phyloP scores from a whole-genome alignment of 768 basidiomycete genomes.

The Boletus reticuloceps region DNA sequence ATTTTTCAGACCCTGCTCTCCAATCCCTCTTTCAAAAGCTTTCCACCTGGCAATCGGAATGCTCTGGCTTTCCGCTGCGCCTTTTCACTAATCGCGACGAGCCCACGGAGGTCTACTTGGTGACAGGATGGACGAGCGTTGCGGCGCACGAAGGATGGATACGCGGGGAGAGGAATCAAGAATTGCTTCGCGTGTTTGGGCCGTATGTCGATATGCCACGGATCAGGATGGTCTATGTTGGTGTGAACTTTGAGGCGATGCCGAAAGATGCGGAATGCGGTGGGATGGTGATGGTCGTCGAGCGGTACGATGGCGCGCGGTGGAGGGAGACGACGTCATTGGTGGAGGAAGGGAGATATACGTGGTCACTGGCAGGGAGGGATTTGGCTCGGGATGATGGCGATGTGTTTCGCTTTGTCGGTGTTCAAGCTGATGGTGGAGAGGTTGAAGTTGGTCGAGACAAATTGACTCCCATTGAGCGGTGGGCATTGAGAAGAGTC shows the following conservation, averaged over 20 bases:
- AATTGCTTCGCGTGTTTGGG: slow-evolving; percentile 30
- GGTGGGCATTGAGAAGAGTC: slow-evolving; percentile 7
- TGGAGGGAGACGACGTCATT: not conserved
- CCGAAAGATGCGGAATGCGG: slow-evolving; percentile 3
- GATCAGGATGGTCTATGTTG: slow-evolving; percentile 38
- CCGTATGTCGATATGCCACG: slow-evolving; percentile 29
- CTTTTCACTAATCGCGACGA: slow-evolving; percentile 32
- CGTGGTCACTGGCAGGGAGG: slow-evolving; percentile 11
- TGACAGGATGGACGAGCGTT: slow-evolving; percentile 46
- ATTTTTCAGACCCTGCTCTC: slow-evolving; percentile 28
- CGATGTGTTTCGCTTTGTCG: slow-evolving; percentile 14
- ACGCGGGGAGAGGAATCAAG: slow-evolving; percentile 38
- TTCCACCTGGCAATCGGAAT: slow-evolving; percentile 36
- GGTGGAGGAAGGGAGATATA: not conserved
- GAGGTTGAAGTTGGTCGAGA: not conserved
- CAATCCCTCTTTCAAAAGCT: slow-evolving; percentile 32
- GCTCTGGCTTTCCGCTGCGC: slow-evolving; percentile 40
- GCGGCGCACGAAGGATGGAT: slow-evolving; percentile 43
- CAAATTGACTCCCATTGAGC: not conserved
- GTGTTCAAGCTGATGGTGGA: not conserved
- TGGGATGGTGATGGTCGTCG: slow-evolving; percentile 1
- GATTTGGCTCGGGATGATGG: slow-evolving; percentile 7
- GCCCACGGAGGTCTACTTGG: slow-evolving; percentile 32
- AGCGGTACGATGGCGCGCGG: slow-evolving; percentile 1
- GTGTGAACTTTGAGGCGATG: slow-evolving; percentile 37